Percentiles rank a stretch among this genome's conserved stretches.
Conservation (phyloP, 2,329 filamentous ascomycete genomes). For the Graphilbum fragrans region DNA sequence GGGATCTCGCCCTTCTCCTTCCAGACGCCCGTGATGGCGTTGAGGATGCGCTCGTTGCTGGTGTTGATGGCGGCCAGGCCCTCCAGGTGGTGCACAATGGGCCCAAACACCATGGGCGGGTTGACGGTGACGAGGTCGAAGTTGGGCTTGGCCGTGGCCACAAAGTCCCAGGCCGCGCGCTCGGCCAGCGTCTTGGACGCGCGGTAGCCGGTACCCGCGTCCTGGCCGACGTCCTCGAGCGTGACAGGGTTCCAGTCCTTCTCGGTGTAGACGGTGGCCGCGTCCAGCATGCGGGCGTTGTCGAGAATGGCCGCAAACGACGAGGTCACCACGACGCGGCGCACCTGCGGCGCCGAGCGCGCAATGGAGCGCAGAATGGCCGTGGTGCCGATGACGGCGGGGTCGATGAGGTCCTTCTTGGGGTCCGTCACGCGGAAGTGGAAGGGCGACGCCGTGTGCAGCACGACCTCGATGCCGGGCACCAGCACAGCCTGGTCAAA, state of each 20-base stretch:
- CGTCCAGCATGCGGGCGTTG: slow-evolving; percentile 22
- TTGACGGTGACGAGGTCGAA: slow-evolving; percentile 42
- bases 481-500: slow-evolving; percentile 53
- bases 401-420: slow-evolving; percentile 41
- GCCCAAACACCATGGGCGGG: slow-evolving; percentile 43
- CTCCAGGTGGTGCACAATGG: slow-evolving; percentile 34
- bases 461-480: slow-evolving; percentile 39
- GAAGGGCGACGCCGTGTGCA: slow-evolving; percentile 51
- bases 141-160: slow-evolving; percentile 25
- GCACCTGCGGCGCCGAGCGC: slow-evolving; percentile 44
- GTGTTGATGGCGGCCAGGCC: slow-evolving; percentile 27
- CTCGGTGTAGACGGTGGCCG: slow-evolving; percentile 26
- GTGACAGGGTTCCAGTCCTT: slow-evolving; percentile 36
- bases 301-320: slow-evolving; percentile 42
- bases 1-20: slow-evolving; percentile 25
- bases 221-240: slow-evolving; percentile 24
- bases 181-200: slow-evolving; percentile 42
- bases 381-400: slow-evolving; percentile 47
- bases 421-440: slow-evolving; percentile 40
- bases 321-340: slow-evolving; percentile 54
- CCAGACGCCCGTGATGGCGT: slow-evolving; percentile 37
- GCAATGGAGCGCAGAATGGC: slow-evolving; percentile 62
- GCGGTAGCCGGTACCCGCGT: slow-evolving; percentile 30
- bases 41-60: slow-evolving; percentile 21
- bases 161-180: slow-evolving; percentile 38